phyloP scores from a whole-genome alignment of 371 early-diverging fungal genomes.

The Lichtheimia ramosa region DNA sequence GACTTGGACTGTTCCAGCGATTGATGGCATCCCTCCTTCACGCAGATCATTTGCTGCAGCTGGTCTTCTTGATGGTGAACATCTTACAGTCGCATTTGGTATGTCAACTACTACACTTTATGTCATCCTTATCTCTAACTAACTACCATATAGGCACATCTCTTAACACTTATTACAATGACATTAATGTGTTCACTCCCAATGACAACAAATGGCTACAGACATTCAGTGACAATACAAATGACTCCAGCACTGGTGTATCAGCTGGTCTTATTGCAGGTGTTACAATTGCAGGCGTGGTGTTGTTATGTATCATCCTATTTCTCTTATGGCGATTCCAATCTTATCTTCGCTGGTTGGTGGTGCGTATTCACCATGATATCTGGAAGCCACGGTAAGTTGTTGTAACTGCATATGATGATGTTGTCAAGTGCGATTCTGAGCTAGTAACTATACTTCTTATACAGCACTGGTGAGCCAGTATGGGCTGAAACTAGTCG shows the following conservation, averaged over 20 bases:
- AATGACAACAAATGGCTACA: slow-evolving; percentile 27
- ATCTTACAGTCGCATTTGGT: slow-evolving; percentile 45
- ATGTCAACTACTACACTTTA: slow-evolving; percentile 1
- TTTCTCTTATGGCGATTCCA: slow-evolving; percentile 48
- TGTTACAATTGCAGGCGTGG: slow-evolving; percentile 36
- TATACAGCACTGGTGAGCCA: slow-evolving; percentile 44
- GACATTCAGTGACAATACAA: slow-evolving; percentile 13
- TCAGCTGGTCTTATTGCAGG: slow-evolving; percentile 45
- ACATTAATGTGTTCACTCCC: slow-evolving; percentile 37
- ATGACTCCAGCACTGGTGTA: slow-evolving; percentile 13
- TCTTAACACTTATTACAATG: slow-evolving; percentile 37
- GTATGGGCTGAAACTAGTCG: slow-evolving; percentile 50
- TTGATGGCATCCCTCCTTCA: slow-evolving; percentile 37
- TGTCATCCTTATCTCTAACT: background rate
- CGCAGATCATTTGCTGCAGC: slow-evolving; percentile 37
- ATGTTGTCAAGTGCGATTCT: background rate
- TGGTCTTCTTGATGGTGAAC: slow-evolving; percentile 26
- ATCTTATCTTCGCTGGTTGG: slow-evolving; percentile 32
- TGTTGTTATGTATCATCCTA: slow-evolving; percentile 28
- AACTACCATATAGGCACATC: slow-evolving; percentile 15
- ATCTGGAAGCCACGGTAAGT: slow-evolving; percentile 49
- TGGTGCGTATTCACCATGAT: slow-evolving; percentile 39
- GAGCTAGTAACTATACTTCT: background rate
- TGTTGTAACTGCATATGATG: background rate
- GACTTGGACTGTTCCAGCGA: slow-evolving; percentile 35